Conservation (phyloP, 495 filamentous ascomycete genomes). For the Neurospora sp. region DNA sequence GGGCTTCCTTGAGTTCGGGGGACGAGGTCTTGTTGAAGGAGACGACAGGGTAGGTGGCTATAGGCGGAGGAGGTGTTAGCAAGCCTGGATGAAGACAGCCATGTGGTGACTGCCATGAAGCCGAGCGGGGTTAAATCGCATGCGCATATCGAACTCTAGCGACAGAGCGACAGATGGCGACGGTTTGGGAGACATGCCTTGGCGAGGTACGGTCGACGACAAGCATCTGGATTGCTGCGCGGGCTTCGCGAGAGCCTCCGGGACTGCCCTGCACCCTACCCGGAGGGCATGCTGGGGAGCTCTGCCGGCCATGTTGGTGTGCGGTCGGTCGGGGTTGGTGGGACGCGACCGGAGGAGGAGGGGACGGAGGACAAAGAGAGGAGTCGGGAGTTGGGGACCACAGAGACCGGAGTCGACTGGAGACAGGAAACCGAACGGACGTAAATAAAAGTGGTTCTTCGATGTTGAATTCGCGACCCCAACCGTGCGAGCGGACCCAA, state of each 20-base stretch:
- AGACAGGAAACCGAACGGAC: conserved; percentile 1
- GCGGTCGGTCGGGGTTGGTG: background rate
- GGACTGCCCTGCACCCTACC: conserved; percentile 9
- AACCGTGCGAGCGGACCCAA: background rate
- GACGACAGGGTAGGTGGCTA: conserved; percentile 11
- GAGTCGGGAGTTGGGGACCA: background rate
- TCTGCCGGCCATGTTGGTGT: conserved; percentile 14
- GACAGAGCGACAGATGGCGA: background rate
- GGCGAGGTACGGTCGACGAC: conserved; percentile 10
- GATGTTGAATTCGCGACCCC: background rate
- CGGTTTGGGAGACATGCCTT: conserved; percentile 8
- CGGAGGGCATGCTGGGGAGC: conserved; percentile 9
- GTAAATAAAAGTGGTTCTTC: conserved; percentile 5
- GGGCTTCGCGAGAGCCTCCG: conserved; percentile 2
- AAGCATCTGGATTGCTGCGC: conserved; percentile 11
- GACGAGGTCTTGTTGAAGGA: conserved; percentile 24
- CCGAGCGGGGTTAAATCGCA: background rate
- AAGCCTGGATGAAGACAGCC: background rate
- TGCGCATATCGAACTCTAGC: background rate
- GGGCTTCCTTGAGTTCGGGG: conserved; percentile 27
- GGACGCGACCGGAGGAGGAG: background rate
- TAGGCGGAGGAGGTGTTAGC: background rate
- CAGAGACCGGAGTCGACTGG: background rate
- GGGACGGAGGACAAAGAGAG: background rate
- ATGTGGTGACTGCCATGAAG: background rate